Evolutionary conservation across 805 yeast genomes (phyloP).

Genomic region (Wickerhamomyces tratensis): DNA sequence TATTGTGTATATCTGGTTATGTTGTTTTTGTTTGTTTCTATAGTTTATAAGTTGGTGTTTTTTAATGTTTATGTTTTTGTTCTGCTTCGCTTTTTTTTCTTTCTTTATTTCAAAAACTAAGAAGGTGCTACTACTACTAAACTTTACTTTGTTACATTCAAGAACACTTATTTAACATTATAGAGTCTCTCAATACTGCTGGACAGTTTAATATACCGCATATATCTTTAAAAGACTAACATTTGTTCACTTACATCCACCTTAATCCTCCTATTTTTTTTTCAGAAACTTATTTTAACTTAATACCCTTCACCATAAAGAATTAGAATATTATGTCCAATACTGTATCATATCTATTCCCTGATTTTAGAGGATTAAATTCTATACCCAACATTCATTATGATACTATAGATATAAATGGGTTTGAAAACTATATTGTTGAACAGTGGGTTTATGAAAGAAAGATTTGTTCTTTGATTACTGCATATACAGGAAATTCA

Average conservation of each 20-base stretch:
- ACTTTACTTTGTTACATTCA: no score
- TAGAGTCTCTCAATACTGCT: no score
- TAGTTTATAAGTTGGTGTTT: neutral
- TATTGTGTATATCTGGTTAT: no score
- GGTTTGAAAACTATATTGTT: slow-evolving; percentile 84
- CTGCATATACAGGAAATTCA: slow-evolving; percentile 79
- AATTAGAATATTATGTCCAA: neutral
- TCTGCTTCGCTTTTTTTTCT: neutral
- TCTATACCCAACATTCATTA: slow-evolving; percentile 34
- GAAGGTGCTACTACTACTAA: no score
- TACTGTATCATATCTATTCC: slow-evolving; percentile 29
- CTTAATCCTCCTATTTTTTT: no score
- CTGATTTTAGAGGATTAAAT: slow-evolving; percentile 48
- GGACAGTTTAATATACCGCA: no score
- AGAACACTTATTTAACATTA: no score
- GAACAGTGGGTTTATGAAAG: slow-evolving; percentile 91
- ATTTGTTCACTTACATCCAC: no score
- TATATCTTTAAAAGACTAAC: no score
- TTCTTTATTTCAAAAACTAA: no score
- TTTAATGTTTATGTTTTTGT: slow-evolving; percentile 1
- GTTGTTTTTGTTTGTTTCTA: neutral
- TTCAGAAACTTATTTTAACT: no score
- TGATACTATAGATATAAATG: slow-evolving; percentile 42
- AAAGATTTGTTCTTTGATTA: slow-evolving; percentile 53
- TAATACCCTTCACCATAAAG: no score